These are phyloP conservation scores for Trichoderma arundinaceum DNA, from an alignment of 2,329 filamentous ascomycete species.

Conservation along the genomic window DNA sequence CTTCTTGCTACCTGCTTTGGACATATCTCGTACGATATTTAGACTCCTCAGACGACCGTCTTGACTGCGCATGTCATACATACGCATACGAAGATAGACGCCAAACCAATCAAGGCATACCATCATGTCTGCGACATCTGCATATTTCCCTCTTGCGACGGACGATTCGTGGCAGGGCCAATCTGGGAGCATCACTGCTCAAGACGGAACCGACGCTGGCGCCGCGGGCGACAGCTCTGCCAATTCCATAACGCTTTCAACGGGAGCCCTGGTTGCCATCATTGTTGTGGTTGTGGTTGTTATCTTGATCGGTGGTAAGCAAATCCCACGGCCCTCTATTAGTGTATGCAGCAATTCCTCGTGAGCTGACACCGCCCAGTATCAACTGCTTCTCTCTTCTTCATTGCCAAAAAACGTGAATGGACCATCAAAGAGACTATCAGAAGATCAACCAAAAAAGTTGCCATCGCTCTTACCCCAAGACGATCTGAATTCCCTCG, in stretches of 20 bases:
- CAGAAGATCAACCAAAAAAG: constrained; percentile 68
- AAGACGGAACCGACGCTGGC: constrained; percentile 62
- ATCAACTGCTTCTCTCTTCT: constrained; percentile 71
- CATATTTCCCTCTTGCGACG: constrained; percentile 46
- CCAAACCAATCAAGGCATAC: constrained; percentile 9
- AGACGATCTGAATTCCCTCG: constrained; percentile 65
- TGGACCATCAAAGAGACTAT: constrained; percentile 79
- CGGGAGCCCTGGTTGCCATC: constrained; percentile 74
- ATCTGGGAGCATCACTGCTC: constrained; percentile 43
- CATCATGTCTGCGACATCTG: constrained; percentile 49
- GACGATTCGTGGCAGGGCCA: constrained; percentile 41
- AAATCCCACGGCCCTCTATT: neutral
- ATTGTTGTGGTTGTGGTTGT: constrained; percentile 72
- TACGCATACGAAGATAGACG: constrained; percentile 10
- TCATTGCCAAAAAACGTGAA: constrained; percentile 81
- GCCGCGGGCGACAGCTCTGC: constrained; percentile 67
- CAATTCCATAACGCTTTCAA: constrained; percentile 65
- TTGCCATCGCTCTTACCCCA: constrained; percentile 67
- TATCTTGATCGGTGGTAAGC: constrained; percentile 71
- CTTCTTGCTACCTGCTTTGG: neutral
- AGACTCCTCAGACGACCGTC: constrained; percentile 2
- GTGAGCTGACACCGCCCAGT: constrained; percentile 51
- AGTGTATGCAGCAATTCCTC: neutral
- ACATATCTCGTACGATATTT: constrained; percentile 26
- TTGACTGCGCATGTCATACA: neutral